Conservation (phyloP, 2,329 filamentous ascomycete species). For the Calonectria hongkongensis region DNA sequence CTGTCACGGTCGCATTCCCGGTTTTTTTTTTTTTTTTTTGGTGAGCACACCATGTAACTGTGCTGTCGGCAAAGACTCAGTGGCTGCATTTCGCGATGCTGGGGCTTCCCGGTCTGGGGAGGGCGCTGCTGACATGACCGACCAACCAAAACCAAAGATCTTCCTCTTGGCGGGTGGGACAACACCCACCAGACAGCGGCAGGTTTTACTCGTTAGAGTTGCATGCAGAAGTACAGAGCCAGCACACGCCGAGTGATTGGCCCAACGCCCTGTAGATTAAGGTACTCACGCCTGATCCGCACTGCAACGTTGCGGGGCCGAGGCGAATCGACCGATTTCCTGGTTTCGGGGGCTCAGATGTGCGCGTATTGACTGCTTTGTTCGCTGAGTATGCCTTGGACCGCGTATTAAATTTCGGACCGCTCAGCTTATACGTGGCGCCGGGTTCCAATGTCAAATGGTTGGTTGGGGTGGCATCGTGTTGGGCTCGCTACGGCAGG, state of each 20-base stretch:
- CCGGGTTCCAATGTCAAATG: neutral
- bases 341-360: neutral
- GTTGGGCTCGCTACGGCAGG: neutral
- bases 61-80: neutral
- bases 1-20: neutral
- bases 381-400: neutral
- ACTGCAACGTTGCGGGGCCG: neutral
- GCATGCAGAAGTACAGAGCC: neutral
- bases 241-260: neutral
- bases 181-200: neutral
- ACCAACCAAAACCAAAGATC: neutral
- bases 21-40: neutral
- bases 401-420: neutral
- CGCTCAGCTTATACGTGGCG: neutral
- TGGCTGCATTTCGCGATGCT: neutral
- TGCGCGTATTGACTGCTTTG: neutral
- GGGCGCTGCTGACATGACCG: neutral
- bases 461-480: neutral
- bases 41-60: neutral
- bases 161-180: neutral
- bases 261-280: neutral
- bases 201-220: neutral
- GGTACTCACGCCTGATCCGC: neutral
- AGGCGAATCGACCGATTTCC: neutral
- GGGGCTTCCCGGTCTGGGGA: neutral